Base-by-base conservation (phyloP, 768 basidiomycete genomes). In the Tulasnella calospora region DNA sequence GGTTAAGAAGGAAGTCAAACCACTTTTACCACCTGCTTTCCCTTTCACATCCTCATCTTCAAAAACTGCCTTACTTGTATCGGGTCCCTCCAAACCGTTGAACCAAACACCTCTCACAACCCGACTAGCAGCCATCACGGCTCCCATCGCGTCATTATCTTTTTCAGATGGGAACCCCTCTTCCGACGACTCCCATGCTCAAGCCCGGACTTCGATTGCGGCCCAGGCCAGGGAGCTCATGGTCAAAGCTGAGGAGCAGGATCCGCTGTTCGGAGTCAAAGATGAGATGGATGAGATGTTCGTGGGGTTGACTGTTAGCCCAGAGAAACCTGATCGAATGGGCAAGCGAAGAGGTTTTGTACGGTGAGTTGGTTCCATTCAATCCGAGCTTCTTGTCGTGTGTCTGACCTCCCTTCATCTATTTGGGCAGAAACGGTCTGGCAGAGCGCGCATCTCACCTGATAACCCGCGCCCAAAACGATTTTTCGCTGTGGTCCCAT, bases 401-500 rank as follows among this genome's bases (percentile, higher is more conserved):
- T 1, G 41, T 15, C 35, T 44, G 17, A 44, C 17, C 36, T 74
- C 40, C 10, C 19, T 71, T 15, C 23, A 51, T n/a, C 17, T 2
- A n/a, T 9, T 17, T 21, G 23, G 19, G 30, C 33, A 76, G 75
- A n/a, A 76, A 76, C 27, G 75, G 75, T 17, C 75, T 76, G 9
- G 75, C 75, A 8, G 75, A 76, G n/a, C 51, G 75, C 2, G 75
- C 75, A 67, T 76, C 51, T 8, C 75, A 76, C 9, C 21, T 76
- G 19, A 57, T 76, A 51, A 40, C 57, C 35, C 75, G 61, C 23
- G 47, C 75, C 40, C 75, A 76, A 44, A 51, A 76, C 17, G 75
- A 76, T 33, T 76, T 76, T 23, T 61, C 57, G 7, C 40, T 76
- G 17, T 76, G 75, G 75, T 76, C 75, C 36, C 75, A 76, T n/a